Evolutionary conservation across 169 alveolate species (phyloP).

Genomic region (Neospora caninum): DNA sequence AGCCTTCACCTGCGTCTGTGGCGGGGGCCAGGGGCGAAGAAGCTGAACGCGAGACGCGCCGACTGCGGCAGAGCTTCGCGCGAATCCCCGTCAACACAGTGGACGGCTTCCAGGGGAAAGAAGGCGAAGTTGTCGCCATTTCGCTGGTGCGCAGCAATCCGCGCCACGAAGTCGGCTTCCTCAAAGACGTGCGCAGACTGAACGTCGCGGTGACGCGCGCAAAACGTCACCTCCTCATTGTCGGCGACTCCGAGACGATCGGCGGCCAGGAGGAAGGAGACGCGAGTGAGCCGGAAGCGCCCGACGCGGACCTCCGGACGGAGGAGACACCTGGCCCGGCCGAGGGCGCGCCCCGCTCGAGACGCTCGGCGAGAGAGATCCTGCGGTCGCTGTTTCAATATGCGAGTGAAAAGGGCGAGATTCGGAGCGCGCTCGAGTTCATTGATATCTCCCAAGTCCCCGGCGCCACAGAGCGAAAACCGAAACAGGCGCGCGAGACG

Average conservation of each 20-base stretch:
- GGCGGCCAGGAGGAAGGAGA: not conserved
- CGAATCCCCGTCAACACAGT: constrained; percentile 38
- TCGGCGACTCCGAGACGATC: constrained; percentile 52
- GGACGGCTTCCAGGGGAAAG: constrained; percentile 62
- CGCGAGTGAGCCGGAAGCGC: too few relatives aligned
- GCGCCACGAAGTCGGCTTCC: constrained; percentile 41
- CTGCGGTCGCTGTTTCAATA: not conserved
- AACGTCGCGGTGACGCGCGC: constrained; percentile 82
- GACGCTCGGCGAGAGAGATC: not conserved
- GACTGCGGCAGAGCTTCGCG: not conserved
- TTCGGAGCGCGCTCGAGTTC: constrained; percentile 26
- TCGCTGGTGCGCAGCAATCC: constrained; percentile 41
- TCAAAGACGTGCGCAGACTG: constrained; percentile 72
- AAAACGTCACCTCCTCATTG: constrained; percentile 42
- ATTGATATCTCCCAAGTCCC: constrained; percentile 7
- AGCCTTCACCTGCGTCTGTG: not conserved
- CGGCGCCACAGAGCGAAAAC: not conserved
- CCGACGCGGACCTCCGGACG: not conserved
- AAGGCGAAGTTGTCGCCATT: constrained; percentile 45
- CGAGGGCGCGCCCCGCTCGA: not conserved
- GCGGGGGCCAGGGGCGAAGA: not conserved
- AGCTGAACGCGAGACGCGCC: constrained; percentile 1
- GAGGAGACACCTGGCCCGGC: not conserved
- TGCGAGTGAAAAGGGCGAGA: not conserved
- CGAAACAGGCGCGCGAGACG: not conserved